Base-by-base conservation (phyloP, 495 filamentous ascomycete species). In the Sordaria brevicollis region DNA sequence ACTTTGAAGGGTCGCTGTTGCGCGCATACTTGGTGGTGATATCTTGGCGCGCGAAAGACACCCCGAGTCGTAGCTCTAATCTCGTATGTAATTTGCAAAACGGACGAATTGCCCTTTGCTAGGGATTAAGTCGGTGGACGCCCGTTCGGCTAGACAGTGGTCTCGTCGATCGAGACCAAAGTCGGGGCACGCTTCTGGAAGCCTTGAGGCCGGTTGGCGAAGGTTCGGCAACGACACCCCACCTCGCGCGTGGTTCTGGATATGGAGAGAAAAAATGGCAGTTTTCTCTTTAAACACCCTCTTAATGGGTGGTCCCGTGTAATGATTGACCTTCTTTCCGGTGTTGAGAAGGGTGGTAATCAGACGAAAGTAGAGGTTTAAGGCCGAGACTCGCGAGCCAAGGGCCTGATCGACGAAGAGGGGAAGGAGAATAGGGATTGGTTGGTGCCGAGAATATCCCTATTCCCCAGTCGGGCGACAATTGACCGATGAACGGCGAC, bases 141-240 rank as follows among this genome's bases (percentile, higher is more conserved):
- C 49, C 49, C 25, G 49, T 67, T 68, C 39, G 19, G 81, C 82
- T 80, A 81, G 83, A 87, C 84, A 74, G 76, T 79, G 80, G 81
- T 76, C 79, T 81, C 79, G 79, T 65, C 73, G 57, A 65, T 74
- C 75, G 74, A 76, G 77, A 74, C 81, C 81, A 81, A 73, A 82
- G 83, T 86, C 87, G 87, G 84, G 85, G 84, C 80, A 83, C 83
- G 80, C 82, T 86, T 82, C 86, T 83, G 83, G 83, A 83, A 83
- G 80, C 82, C 84, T 81, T 78, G 80, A 74, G 75, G 76, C 76
- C 79, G 82, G 77, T 83, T 82, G 86, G 81, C 74, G 81, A 80
- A 83, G 82, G 83, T 88, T 87, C 88, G 89, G 89, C 78, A 88
- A 87, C 82, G 79, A 76, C 71, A 75, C 75, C 68, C 72, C 73